Evolutionary conservation across 306 rosid species (phyloP), one percentile per base, ranked within the genome.

Genomic region (Fragaria iinumae): DNA sequence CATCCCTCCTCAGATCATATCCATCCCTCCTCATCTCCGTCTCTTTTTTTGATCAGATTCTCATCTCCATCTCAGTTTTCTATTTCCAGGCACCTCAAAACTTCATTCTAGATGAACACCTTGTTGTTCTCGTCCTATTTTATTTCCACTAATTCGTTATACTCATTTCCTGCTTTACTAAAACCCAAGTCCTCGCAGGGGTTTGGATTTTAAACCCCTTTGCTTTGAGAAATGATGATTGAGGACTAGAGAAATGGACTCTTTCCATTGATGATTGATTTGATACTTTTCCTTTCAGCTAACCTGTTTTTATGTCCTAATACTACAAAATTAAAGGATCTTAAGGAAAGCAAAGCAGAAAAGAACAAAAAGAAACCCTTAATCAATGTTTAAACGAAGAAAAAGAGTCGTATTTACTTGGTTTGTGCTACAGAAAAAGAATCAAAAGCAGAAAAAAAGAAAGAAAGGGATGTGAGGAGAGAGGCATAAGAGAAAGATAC

Each of bases 401-500:
- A 65, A 48, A 63, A 48, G 66, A 77, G 75, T 80, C 84, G 63
- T 84, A 85, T 85, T 83, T 79, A 67, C 79, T 76, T 82, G 76
- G 75, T 79, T 74, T 36, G 67, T 48, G 66, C 12, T 2, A 36
- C 9, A 67, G 77, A 76, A 16, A 67, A 32, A 69, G 47, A 66
- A 76, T 60, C 10, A 47, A 82, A 82, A 69, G 72, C 45, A 21
- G 62, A 68, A 29, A 67, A 48, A 82, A 13, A 1, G 43, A 43
- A 43, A 56, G 65, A 56, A 81, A 52, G 72, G 80, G 79, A 82
- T 78, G 85, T 81, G 55, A 57, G 59, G 63, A 71, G 82, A 71
- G 82, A 71, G 87, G 77, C 86, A 81, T 32, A 49, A 86, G 81
- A 87, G 85, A 65, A 77, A 88, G 85, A 84, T 86, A 79, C 84